Evolutionary conservation across 768 basidiomycete genomes (phyloP), one percentile per base, ranked within the genome.

Genomic region (Omphalotus guepiniiformis): DNA sequence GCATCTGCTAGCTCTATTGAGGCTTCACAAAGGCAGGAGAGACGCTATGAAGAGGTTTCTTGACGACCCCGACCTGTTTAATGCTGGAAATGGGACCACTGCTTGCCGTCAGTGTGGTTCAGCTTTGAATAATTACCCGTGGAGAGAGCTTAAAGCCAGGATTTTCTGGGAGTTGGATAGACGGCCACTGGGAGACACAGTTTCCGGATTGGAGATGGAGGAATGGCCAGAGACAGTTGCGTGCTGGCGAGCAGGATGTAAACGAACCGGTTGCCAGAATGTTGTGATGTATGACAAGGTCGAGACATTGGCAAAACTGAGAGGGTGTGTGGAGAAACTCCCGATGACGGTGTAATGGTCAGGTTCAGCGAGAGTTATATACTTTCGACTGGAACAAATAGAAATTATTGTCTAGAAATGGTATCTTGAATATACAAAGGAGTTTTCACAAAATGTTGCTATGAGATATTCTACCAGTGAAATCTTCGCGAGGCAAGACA

Each of bases 211-310:
- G 41, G 69, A 72, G 37, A 69, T 72, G 65, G 66, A 71, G 46
- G 71, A 71, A 27, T 73, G 71, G 70, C 64, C 64, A 1, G 73
- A 74, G 51, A 58, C 68, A 0, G 54, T 60, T 13, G 66, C 63
- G 0, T 73, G 71, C 41, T 73, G 71, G 71, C 57, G 50, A 37
- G 68, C 70, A 5, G 66, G 59, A 47, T 72, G 72, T 39, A 27
- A 39, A 8, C 58, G 56, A 27, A 28, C 42, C 16, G 58, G 50
- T 6, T 73, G 72, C 42, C 62, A 60, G 28, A 60, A 57, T 28
- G 25, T 55, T n/a, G 61, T 65, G 47, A n/a, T n/a, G n/a, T 73
- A 70, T 42, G 59, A 68, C 54, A 69, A 68, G 56, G 47, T 65
- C 6, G 53, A 49, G 15, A 70, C 65, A 0, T 57, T 69, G 34